A percentile compares a stretch with the other conserved stretches of the same genome.
Conservation (phyloP, 805 yeast species). For the Yarrowia phangngaensis region DNA sequence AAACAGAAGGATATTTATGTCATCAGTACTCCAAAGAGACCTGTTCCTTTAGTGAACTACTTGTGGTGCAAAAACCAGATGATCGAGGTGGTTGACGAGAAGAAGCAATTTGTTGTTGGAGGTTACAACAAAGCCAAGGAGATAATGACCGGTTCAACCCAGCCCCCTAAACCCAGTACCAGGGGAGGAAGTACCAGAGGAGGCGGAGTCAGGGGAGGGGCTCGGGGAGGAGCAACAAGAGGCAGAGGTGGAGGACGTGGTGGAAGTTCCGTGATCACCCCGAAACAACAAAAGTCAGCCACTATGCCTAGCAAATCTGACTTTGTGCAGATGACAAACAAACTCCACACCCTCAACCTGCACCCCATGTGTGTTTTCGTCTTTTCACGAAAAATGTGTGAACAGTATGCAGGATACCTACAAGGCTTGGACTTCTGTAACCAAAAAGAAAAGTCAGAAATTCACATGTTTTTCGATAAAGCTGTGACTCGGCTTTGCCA, state of each 20-base stretch:
- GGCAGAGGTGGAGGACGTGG: constrained; percentile 44
- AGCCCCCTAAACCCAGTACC: too few relatives aligned
- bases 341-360: constrained; percentile 60
- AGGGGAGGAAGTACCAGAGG: constrained; percentile 38
- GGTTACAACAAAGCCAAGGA: constrained; percentile 49
- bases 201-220: constrained; percentile 36
- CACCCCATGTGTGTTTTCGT: constrained; percentile 92
- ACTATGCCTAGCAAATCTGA: constrained; percentile 50
- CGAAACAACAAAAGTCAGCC: too few relatives aligned
- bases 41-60: constrained; percentile 86
- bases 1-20: constrained; percentile 94
- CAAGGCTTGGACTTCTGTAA: constrained; percentile 72
- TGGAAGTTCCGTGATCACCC: too few relatives aligned
- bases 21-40: constrained; percentile 93
- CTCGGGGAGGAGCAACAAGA: constrained; percentile 40
- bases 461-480: constrained; percentile 87
- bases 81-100: constrained; percentile 68
- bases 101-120: constrained; percentile 60
- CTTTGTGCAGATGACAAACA: constrained; percentile 70
- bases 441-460: constrained; percentile 82
- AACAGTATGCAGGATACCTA: constrained; percentile 81
- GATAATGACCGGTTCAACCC: too few relatives aligned
- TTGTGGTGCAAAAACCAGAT: constrained; percentile 77
- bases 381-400: constrained; percentile 89
- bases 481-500: constrained; percentile 82